Conservation (phyloP, 2,329 filamentous ascomycete genomes). For the Pestalotiopsis sp. region DNA sequence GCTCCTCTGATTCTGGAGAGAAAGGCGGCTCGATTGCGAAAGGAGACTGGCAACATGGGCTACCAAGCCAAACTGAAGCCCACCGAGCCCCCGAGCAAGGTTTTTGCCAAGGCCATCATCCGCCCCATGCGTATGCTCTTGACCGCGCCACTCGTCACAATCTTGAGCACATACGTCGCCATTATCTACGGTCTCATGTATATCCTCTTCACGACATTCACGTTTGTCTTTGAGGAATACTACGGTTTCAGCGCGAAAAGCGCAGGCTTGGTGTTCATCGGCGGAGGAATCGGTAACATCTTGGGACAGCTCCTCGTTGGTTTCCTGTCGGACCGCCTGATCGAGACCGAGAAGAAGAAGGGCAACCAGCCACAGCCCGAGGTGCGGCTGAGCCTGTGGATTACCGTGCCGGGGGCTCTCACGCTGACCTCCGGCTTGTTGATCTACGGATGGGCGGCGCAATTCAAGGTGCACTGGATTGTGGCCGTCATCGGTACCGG, state of each 20-base stretch:
- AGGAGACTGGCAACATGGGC: conserved; percentile 40
- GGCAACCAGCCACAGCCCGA: conserved; percentile 30
- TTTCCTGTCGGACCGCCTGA: conserved; percentile 46
- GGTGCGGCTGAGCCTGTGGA: conserved; percentile 30
- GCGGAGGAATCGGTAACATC: conserved; percentile 42
- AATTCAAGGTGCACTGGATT: conserved; percentile 50
- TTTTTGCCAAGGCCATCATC: conserved; percentile 37
- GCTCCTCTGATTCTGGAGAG: conserved; percentile 37
- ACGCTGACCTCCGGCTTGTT: conserved; percentile 32
- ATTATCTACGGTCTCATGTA: conserved; percentile 39
- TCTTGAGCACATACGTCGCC: conserved; percentile 34
- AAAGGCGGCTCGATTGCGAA: conserved; percentile 39
- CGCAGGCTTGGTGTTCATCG: conserved; percentile 42
- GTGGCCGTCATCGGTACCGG: conserved; percentile 48
- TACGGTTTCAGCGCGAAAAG: conserved; percentile 39
- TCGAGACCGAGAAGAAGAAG: conserved; percentile 49
- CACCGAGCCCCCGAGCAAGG: conserved; percentile 29
- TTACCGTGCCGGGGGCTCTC: conserved; percentile 23
- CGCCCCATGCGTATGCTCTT: conserved; percentile 42
- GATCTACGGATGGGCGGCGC: conserved; percentile 43
- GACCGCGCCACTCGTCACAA: conserved; percentile 34
- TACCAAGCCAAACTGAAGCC: conserved; percentile 48
- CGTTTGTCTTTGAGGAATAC: conserved; percentile 37
- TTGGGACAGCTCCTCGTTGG: conserved; percentile 44
- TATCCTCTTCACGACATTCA: conserved; percentile 45